Evolutionary conservation across 768 basidiomycete species (phyloP).

Genomic region (Mrakia hoshinonis): DNA sequence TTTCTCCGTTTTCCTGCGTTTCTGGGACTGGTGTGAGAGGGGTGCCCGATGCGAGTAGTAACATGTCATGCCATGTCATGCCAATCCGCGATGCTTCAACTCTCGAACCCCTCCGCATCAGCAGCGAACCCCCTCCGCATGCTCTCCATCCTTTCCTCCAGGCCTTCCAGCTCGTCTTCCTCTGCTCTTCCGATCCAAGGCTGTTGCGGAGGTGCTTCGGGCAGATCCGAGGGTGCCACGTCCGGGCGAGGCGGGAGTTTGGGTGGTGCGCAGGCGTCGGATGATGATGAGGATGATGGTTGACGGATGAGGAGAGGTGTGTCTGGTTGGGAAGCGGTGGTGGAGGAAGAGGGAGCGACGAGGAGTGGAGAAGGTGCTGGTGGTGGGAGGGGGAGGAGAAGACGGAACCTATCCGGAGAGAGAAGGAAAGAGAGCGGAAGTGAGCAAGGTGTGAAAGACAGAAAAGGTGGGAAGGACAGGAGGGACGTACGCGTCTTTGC

Average conservation of each 20-base stretch:
- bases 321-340: background rate
- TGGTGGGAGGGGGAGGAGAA: conserved; percentile 13
- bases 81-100: too few relatives aligned
- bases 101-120: background rate
- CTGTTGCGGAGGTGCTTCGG: conserved; percentile 51
- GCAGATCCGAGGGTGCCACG: conserved; percentile 50
- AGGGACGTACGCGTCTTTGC: conserved; percentile 20
- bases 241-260: too few relatives aligned
- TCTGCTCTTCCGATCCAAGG: background rate
- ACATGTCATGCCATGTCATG: too few relatives aligned
- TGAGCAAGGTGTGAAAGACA: background rate
- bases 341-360: background rate
- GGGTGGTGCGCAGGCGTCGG: too few relatives aligned
- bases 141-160: background rate
- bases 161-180: background rate
- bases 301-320: background rate
- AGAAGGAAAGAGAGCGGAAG: background rate
- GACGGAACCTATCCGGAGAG: background rate
- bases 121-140: background rate
- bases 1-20: too few relatives aligned
- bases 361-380: background rate
- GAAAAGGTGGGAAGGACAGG: background rate
- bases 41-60: too few relatives aligned
- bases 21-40: too few relatives aligned
- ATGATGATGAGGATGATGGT: too few relatives aligned